Conservation (phyloP, 139 green algal species). For the Tetraselmis striata region DNA sequence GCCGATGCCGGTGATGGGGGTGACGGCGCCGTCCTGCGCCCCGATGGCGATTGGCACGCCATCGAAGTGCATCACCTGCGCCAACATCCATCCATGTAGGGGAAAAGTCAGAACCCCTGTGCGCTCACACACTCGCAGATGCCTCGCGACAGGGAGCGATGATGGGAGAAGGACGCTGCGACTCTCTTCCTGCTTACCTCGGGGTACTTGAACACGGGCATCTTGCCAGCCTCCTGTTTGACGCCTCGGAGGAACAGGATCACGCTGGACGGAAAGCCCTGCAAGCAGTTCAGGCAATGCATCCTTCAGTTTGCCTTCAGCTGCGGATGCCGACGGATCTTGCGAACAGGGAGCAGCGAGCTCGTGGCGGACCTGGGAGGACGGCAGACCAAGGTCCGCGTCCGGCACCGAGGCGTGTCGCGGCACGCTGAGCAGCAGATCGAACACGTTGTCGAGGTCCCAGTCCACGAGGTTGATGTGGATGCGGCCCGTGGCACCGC, state of each 20-base stretch:
- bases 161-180: no score
- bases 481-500: slow-evolving; percentile 16
- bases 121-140: no score
- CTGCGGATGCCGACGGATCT: no score
- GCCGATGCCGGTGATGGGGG: slow-evolving; percentile 1
- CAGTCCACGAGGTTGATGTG: slow-evolving; percentile 18
- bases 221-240: slow-evolving; percentile 2
- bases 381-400: slow-evolving; percentile 4
- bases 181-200: no score
- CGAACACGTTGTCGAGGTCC: slow-evolving; percentile 18
- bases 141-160: no score
- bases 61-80: slow-evolving; percentile 19
- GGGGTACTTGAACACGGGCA: slow-evolving; percentile 7
- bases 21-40: not conserved
- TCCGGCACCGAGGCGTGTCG: slow-evolving; percentile 10
- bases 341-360: no score
- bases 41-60: slow-evolving; percentile 13
- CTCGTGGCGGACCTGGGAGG: slow-evolving; percentile 3
- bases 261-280: not conserved
- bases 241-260: not conserved
- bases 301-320: no score
- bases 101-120: no score
- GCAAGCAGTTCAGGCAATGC: no score
- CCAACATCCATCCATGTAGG: no score
- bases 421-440: slow-evolving; percentile 13